Conservation (phyloP, 2,329 filamentous ascomycete genomes). For the Ascochyta pisi region DNA sequence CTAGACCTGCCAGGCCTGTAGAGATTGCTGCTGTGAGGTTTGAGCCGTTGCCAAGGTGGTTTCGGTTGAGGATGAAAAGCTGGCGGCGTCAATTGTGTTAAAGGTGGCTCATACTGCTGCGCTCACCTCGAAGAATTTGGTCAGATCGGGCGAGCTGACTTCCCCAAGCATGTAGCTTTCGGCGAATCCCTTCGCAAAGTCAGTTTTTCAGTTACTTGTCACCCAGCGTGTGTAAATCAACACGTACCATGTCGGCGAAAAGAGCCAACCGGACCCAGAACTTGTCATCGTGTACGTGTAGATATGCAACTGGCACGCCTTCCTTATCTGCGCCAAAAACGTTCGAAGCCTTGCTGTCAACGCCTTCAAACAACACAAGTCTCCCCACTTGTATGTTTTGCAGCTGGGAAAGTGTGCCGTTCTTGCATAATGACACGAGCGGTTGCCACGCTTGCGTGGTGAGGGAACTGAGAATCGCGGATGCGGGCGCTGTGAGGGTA, state of each 20-base stretch:
- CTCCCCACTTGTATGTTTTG: slow-evolving; percentile 55
- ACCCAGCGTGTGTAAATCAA: background rate
- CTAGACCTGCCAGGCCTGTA: slow-evolving; percentile 63
- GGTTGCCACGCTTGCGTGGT: slow-evolving; percentile 57
- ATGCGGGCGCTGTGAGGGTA: slow-evolving; percentile 12
- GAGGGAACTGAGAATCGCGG: slow-evolving; percentile 42
- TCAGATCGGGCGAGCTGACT: slow-evolving; percentile 70
- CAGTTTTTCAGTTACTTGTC: background rate
- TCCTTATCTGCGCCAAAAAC: slow-evolving; percentile 52
- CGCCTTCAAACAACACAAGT: slow-evolving; percentile 53
- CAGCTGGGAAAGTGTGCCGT: slow-evolving; percentile 55
- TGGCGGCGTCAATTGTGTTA: slow-evolving; percentile 44
- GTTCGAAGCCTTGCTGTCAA: slow-evolving; percentile 52
- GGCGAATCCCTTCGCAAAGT: slow-evolving; percentile 63
- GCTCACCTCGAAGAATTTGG: slow-evolving; percentile 69
- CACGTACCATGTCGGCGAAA: slow-evolving; percentile 71
- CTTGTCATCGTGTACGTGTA: slow-evolving; percentile 68
- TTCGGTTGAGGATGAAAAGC: slow-evolving; percentile 75
- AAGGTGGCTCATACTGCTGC: background rate
- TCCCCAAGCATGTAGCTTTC: slow-evolving; percentile 78
- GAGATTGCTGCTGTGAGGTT: slow-evolving; percentile 68
- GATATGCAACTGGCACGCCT: slow-evolving; percentile 57
- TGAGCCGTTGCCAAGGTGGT: slow-evolving; percentile 67
- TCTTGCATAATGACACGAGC: slow-evolving; percentile 55
- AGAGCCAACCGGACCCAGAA: slow-evolving; percentile 75